Conservation (phyloP, 306 rosid genomes). For the Glycine latifolia region DNA sequence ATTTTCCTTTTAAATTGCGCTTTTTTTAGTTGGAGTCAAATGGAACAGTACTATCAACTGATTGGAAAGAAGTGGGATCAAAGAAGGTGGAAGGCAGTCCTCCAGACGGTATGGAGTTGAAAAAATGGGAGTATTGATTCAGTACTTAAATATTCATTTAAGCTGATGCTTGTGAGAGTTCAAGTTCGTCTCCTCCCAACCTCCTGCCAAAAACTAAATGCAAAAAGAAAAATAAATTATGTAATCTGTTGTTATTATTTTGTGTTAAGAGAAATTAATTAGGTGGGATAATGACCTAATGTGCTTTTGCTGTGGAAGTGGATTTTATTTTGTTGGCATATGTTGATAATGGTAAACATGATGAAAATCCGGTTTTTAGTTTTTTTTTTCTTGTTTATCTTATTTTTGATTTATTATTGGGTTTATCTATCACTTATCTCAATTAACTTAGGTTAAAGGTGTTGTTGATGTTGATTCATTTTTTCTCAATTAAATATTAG, state of each 20-base stretch:
- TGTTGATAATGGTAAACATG: constrained; percentile 12
- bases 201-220: neutral
- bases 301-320: constrained; percentile 36
- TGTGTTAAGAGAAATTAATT: constrained; percentile 33
- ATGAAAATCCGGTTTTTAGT: neutral
- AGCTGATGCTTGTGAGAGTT: constrained; percentile 1
- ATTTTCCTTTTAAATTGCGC: neutral
- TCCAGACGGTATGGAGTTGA: constrained; percentile 97
- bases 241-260: neutral
- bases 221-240: neutral
- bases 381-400: no score
- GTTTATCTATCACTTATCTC: no score
- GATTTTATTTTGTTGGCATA: constrained; percentile 34
- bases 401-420: no score
- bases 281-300: constrained; percentile 24
- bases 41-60: constrained; percentile 94
- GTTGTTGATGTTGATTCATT: no score
- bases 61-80: constrained; percentile 97
- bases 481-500: neutral
- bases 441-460: no score
- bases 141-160: neutral
- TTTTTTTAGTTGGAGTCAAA: constrained; percentile 75
- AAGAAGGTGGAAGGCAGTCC: constrained; percentile 97
- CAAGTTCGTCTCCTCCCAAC: neutral
- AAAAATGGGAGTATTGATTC: constrained; percentile 82